Evolutionary conservation across 306 rosid species (phyloP).

Genomic region (Trifolium pratense): DNA sequence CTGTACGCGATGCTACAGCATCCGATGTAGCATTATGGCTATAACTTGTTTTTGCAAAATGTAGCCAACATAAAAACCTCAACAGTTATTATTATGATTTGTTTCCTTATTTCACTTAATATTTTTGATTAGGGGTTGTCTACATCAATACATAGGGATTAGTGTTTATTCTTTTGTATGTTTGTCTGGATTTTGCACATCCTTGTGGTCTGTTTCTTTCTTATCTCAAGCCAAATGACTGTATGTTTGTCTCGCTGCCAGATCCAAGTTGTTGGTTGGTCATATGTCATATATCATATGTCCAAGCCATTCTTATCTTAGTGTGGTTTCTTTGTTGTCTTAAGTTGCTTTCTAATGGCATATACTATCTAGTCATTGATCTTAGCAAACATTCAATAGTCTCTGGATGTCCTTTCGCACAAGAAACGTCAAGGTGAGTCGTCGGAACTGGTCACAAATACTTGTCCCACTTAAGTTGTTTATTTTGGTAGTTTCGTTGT

Average conservation of each 20-base stretch:
- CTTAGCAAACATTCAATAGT: background rate
- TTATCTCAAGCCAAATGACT: background rate
- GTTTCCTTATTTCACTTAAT: background rate
- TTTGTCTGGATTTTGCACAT: background rate
- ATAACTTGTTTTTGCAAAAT: no score
- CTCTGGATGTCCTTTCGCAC: background rate
- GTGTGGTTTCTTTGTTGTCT: background rate
- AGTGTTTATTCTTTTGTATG: background rate
- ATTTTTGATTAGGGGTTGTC: background rate
- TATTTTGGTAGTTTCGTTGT: background rate
- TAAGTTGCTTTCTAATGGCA: background rate
- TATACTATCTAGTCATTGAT: background rate
- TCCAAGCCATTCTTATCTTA: background rate
- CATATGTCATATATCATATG: background rate
- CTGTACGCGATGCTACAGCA: no score
- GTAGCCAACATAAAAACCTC: no score
- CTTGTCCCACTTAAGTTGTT: background rate
- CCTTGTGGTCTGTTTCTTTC: background rate
- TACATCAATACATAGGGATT: background rate
- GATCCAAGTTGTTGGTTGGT: background rate
- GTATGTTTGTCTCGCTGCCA: background rate
- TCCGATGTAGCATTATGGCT: no score
- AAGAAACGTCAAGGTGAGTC: background rate
- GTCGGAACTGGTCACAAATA: background rate
- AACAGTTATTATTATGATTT: background rate